Evolutionary conservation across 164 flowering plant species (phyloP).

Genomic region (Stephania cephalantha): DNA sequence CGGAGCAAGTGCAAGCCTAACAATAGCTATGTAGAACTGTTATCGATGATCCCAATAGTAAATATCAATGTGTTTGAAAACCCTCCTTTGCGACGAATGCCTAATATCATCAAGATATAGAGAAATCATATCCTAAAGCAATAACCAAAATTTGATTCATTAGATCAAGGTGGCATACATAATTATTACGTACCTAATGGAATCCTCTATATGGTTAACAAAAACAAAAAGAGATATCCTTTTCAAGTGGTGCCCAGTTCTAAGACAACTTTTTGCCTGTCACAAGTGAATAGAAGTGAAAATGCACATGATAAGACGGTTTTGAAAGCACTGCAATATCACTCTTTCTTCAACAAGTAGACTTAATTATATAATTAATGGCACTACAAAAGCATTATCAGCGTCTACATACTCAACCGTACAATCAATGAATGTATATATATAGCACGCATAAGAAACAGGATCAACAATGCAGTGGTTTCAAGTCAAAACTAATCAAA

Average conservation of each 20-base stretch:
- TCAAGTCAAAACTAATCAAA: background rate
- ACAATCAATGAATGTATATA: too few relatives aligned
- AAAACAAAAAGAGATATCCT: background rate
- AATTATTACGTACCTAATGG: background rate
- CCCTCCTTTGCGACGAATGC: background rate
- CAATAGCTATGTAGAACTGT: too few relatives aligned
- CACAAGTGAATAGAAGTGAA: conserved; percentile 11
- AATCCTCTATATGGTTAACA: background rate
- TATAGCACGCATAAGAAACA: background rate
- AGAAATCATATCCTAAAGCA: background rate
- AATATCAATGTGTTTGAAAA: background rate
- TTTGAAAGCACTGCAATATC: background rate
- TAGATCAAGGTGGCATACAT: conserved; percentile 12
- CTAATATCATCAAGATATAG: background rate
- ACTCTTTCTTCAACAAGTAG: background rate
- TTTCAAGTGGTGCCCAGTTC: conserved; percentile 5
- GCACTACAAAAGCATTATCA: too few relatives aligned
- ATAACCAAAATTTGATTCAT: conserved; percentile 1
- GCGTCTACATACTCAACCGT: too few relatives aligned
- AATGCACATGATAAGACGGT: background rate
- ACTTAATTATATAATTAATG: background rate
- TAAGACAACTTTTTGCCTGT: conserved; percentile 3
- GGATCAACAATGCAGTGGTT: background rate
- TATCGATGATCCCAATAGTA: too few relatives aligned
- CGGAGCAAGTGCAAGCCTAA: too few relatives aligned